These are phyloP conservation scores for Entophlyctis helioformis DNA, from an alignment of 192 early-diverging fungal genomes.

Conservation along the genomic window DNA sequence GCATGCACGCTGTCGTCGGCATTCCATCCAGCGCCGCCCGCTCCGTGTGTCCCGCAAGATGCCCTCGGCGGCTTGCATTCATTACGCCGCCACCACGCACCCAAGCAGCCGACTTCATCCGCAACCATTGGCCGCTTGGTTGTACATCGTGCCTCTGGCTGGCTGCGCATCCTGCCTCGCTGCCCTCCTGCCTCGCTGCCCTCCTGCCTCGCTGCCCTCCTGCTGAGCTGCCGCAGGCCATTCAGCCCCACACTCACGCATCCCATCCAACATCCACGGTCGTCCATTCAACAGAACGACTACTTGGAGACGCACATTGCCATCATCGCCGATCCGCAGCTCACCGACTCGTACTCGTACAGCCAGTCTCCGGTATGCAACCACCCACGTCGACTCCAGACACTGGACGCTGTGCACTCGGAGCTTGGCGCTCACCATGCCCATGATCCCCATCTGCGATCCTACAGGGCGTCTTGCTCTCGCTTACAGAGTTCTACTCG, in stretches of 20 bases:
- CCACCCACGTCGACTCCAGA: no score
- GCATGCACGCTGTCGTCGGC: not conserved
- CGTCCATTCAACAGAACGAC: not conserved
- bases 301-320: constrained; percentile 25
- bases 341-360: constrained; percentile 86
- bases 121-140: no score
- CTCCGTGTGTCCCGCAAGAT: not conserved
- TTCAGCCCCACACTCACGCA: not conserved
- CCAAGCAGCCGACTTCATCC: no score
- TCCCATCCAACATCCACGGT: not conserved
- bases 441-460: not conserved
- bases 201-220: not conserved
- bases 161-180: not conserved
- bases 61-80: no score
- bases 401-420: not conserved
- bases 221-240: not conserved
- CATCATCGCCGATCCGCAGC: constrained; percentile 83
- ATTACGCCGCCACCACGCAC: no score
- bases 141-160: not conserved
- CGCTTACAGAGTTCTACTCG: constrained; percentile 62
- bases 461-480: constrained; percentile 39
- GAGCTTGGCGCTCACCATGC: not conserved
- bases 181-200: no score
- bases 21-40: not conserved
- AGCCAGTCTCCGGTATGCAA: constrained; percentile 24